These are phyloP conservation scores for Striga asiatica DNA, from an alignment of 257 asterid species.

Conservation along the genomic window DNA sequence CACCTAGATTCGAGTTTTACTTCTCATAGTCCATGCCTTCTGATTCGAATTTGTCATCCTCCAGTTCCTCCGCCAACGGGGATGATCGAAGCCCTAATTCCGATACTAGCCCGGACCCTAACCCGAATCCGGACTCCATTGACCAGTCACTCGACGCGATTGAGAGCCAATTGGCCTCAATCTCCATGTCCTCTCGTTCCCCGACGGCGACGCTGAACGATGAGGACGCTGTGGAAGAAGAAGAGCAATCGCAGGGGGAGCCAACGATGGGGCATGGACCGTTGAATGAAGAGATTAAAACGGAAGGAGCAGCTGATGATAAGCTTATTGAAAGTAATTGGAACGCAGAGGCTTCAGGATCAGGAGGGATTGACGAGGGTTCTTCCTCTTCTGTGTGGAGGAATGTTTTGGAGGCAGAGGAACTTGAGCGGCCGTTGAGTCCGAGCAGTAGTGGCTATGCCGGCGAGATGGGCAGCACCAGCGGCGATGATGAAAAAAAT, in stretches of 20 bases:
- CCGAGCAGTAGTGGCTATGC: constrained; percentile 97
- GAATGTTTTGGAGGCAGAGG: constrained; percentile 36
- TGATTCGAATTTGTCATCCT: constrained; percentile 25
- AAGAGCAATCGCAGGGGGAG: constrained; percentile 22
- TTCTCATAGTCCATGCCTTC: constrained; percentile 18
- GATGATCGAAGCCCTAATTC: constrained; percentile 35
- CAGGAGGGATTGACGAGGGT: constrained; percentile 27
- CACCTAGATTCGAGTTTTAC: neutral
- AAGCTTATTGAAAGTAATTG: constrained; percentile 15
- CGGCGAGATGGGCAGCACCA: constrained; percentile 90
- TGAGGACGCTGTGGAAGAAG: constrained; percentile 23
- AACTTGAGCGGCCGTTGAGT: constrained; percentile 51
- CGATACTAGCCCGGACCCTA: constrained; percentile 19
- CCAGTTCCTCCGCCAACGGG: constrained; percentile 27
- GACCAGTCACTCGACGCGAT: constrained; percentile 91
- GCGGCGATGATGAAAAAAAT: constrained; percentile 49
- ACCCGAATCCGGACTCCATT: constrained; percentile 34
- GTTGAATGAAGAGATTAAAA: constrained; percentile 19
- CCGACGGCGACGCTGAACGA: constrained; percentile 25
- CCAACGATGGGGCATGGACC: constrained; percentile 24
- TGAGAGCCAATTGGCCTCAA: constrained; percentile 81
- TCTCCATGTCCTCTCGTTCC: constrained; percentile 51
- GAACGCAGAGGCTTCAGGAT: constrained; percentile 33
- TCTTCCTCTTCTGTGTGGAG: constrained; percentile 31
- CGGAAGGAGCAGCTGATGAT: constrained; percentile 20